Base-by-base conservation (phyloP, 805 yeast genomes). In the Starmerella vitae region DNA sequence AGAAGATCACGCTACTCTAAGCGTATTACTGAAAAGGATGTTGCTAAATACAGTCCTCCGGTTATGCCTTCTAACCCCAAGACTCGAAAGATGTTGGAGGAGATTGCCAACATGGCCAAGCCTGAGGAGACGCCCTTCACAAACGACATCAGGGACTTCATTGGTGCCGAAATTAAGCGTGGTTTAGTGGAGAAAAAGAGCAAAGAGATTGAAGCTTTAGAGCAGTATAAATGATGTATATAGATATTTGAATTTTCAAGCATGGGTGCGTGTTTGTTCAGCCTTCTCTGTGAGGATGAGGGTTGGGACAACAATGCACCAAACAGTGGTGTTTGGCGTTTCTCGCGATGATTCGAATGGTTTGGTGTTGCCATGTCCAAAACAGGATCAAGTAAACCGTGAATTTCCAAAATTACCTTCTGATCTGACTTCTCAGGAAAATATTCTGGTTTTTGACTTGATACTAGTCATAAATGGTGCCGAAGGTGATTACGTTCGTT, bases 401-500 rank as follows among this genome's bases (percentile, higher is more conserved):
- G 17, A 13, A 12, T 27, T 27, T 27, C 14, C 30, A 12, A 17
- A 27, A 17, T 14, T 27, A 14, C 14, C 7, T 13, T 7, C 30
- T 20, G 71, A 70, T 24, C 53, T 66, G 3, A 64, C 69, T 34
- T 66, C 68, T 3, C 94, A 84, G 54, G 94, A 85, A 54, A 76
- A 81, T 0, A 65, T 76, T 20, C 67, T 91, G 1, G 64, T 79
- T 13, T 66, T 71, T 42, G 98, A 88, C 55, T 54, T 85, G 8
- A 51, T 84, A 17, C 69, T 68, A 49, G 77, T 81, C 1, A 55
- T 91, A 12, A 49, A 75, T 24, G 67, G 67, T 22, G 47, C 58
- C 17, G 94, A 85, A 56, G 96, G 96, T 0, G 65, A 66, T 17
- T 83, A 79, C 52, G 72, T 88, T 26, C 63, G 85, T 32, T 83